Evolutionary conservation across 2,329 filamentous ascomycete species (phyloP), one percentile per base, ranked within the genome.

Genomic region (Talaromyces sp.): DNA sequence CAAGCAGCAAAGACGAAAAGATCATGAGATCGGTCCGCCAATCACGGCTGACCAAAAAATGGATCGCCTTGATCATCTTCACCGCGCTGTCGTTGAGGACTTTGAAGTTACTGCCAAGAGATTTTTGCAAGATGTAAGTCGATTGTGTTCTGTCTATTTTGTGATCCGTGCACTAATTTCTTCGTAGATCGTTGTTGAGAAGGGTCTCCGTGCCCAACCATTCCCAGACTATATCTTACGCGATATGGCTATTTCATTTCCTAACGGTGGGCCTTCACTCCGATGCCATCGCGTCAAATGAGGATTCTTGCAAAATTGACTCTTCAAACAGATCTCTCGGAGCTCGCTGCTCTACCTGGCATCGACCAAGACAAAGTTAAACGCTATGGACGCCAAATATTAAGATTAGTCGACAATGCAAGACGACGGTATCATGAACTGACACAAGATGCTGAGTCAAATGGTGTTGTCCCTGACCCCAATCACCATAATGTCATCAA

Each of bases 211-310:
- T n/a, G 69, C 68, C 44, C 74, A 75, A 51, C 77, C 77, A 3
- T 78, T 80, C 52, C 70, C 75, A 10, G 77, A 80, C 55, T 68
- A 68, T 24, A 68, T 75, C 14, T 60, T 80, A 44, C 75, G 78
- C 47, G 74, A 78, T 52, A 80, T 80, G 71, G 78, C 72, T 40
- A 77, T 80, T 33, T 59, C 66, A 13, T 78, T 80, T 46, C 76
- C 78, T 10, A 65, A 69, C 67, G 65, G 73, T 76, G 63, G 68
- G 52, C 37, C 24, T 5, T 27, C 24, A 27, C 24, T 24, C 9
- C 24, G 7, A 8, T 22, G n/a, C 9, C 20, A 16, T 5, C 24
- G 10, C 11, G 8, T 22, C 24, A 4, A n/a, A 41, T 5, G 17
- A 13, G 14, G n/a, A 19, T 17, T 24, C 19, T 32, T n/a, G 52